These are phyloP conservation scores for Claviceps sp. DNA, from an alignment of 2,329 filamentous ascomycete genomes.

Conservation along the genomic window DNA sequence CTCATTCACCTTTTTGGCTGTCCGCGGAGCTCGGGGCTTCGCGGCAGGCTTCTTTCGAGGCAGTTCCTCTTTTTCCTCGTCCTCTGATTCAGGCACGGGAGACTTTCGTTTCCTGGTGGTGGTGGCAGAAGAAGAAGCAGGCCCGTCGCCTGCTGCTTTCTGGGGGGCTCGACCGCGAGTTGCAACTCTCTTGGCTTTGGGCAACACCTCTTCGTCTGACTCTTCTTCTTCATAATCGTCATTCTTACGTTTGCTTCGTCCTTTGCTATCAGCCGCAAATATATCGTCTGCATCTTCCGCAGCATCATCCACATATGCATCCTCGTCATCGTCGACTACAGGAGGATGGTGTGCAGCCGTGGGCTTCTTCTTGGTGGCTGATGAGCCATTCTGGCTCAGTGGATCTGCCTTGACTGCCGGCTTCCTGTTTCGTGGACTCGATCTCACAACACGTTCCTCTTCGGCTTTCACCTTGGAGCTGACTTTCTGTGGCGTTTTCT, in stretches of 20 bases:
- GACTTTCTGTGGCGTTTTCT: slow-evolving; percentile 24
- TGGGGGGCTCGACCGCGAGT: slow-evolving; percentile 23
- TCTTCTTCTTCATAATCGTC: slow-evolving; percentile 65
- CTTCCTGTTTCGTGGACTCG: slow-evolving; percentile 37
- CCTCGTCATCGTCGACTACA: slow-evolving; percentile 31
- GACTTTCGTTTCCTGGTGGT: slow-evolving; percentile 44
- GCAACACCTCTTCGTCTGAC: slow-evolving; percentile 55
- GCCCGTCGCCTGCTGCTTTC: slow-evolving; percentile 17
- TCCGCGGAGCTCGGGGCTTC: slow-evolving; percentile 43
- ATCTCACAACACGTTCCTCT: slow-evolving; percentile 32
- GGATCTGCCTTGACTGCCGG: slow-evolving; percentile 17
- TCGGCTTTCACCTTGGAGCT: slow-evolving; percentile 24
- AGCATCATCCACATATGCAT: slow-evolving; percentile 52
- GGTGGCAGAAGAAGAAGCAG: slow-evolving; percentile 12
- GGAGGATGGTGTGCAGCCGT: slow-evolving; percentile 28
- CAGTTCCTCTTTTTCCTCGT: slow-evolving; percentile 41
- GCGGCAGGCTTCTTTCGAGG: slow-evolving; percentile 47
- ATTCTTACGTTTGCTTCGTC: slow-evolving; percentile 50
- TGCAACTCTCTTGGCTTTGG: slow-evolving; percentile 45
- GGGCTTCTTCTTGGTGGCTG: slow-evolving; percentile 27
- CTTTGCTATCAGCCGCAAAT: slow-evolving; percentile 59
- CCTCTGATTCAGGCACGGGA: slow-evolving; percentile 38
- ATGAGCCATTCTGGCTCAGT: slow-evolving; percentile 16
- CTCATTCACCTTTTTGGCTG: slow-evolving; percentile 51
- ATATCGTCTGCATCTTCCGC: slow-evolving; percentile 68